Percentiles rank a stretch among this genome's conserved stretches.
phyloP scores from a whole-genome alignment of 2,329 filamentous ascomycete genomes.

The Lachnellula hyalina region DNA sequence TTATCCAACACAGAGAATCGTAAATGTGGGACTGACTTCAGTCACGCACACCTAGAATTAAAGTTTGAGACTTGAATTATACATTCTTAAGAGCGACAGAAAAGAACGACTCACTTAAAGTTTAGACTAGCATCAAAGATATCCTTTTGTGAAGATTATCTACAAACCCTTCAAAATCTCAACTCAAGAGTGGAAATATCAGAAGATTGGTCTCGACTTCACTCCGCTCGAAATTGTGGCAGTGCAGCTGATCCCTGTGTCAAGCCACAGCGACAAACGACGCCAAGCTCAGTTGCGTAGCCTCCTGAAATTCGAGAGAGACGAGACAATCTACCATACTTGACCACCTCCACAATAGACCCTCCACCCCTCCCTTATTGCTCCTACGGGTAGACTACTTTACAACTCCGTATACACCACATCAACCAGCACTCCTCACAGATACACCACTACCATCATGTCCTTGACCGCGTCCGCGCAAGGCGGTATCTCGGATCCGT shows the following conservation, averaged over 20 bases:
- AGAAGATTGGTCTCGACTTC: not conserved
- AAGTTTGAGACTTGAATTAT: slow-evolving; percentile 1
- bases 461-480: slow-evolving; percentile 28
- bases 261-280: not conserved
- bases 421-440: slow-evolving; percentile 4
- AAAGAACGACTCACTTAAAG: not conserved
- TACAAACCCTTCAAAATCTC: not conserved
- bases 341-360: not conserved
- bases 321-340: slow-evolving; percentile 7
- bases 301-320: slow-evolving; percentile 9
- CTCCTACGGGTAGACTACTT: not conserved
- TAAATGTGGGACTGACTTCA: not conserved
- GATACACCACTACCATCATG: slow-evolving; percentile 18
- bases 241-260: slow-evolving; percentile 1
- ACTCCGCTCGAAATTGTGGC: slow-evolving; percentile 3
- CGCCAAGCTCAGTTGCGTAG: slow-evolving; percentile 13
- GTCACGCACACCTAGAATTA: slow-evolving; percentile 2
- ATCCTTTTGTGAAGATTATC: too few relatives aligned
- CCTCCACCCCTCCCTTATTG: not conserved
- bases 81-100: not conserved
- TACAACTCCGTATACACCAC: slow-evolving; percentile 3
- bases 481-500: slow-evolving; percentile 61
- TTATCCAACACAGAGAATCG: not conserved
- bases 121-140: not conserved
- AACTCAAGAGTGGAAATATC: not conserved